A percentile compares a stretch with the other conserved stretches of the same genome.
These are phyloP conservation scores for Colletotrichum phormii DNA, from an alignment of 2,329 filamentous ascomycete genomes.

Conservation along the genomic window DNA sequence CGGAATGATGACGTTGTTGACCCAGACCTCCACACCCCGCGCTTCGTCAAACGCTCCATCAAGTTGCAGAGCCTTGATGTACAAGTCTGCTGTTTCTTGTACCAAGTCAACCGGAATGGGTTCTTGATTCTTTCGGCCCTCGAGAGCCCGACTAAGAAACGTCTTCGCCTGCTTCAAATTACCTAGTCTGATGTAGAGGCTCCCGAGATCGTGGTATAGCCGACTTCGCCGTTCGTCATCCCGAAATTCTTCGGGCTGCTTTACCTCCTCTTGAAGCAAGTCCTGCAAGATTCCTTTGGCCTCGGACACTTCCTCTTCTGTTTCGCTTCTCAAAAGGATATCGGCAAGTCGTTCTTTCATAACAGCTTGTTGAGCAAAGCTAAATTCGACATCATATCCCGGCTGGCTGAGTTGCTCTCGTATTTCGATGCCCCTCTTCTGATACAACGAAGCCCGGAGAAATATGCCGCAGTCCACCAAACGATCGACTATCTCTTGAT, in stretches of 20 bases:
- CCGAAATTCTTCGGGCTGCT: conserved; percentile 34
- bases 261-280: conserved; percentile 38
- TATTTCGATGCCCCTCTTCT: conserved; percentile 41
- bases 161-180: conserved; percentile 38
- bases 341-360: conserved; percentile 45
- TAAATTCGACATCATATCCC: conserved; percentile 22
- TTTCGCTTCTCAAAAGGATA: conserved; percentile 41
- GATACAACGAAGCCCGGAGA: conserved; percentile 40
- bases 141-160: conserved; percentile 41
- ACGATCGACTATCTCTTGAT: conserved; percentile 41
- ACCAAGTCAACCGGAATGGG: conserved; percentile 36
- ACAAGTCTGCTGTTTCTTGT: conserved; percentile 41
- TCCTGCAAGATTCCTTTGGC: conserved; percentile 39
- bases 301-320: conserved; percentile 36
- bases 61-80: conserved; percentile 40
- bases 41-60: conserved; percentile 43
- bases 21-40: conserved; percentile 41
- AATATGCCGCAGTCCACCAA: conserved; percentile 40
- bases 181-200: conserved; percentile 38
- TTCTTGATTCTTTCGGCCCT: conserved; percentile 37
- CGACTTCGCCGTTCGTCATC: conserved; percentile 32
- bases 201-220: conserved; percentile 45
- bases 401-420: conserved; percentile 38
- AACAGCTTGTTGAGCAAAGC: conserved; percentile 31
- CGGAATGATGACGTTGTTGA: conserved; percentile 31